Conservation (phyloP, 169 alveolate species). For the Perkinsus olseni region DNA sequence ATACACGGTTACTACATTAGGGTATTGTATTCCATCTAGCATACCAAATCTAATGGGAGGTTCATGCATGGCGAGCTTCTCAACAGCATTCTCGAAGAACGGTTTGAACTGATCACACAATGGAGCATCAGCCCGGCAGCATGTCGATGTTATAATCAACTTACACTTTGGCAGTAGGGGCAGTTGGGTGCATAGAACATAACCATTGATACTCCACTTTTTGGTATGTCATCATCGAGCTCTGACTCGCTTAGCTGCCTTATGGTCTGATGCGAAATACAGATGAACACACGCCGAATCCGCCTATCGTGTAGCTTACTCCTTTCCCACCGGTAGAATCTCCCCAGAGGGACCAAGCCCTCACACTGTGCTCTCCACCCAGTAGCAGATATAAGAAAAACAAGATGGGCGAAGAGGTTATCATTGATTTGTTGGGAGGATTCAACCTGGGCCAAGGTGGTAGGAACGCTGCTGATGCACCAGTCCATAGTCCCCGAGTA, state of each 20-base stretch:
- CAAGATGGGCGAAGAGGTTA: background rate
- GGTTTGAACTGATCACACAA: background rate
- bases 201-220: background rate
- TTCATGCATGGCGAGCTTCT: background rate
- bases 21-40: background rate
- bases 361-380: too few species aligned
- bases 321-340: background rate
- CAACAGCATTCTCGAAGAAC: background rate
- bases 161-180: background rate
- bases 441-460: too few species aligned
- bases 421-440: too few species aligned
- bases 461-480: too few species aligned
- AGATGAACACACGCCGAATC: background rate
- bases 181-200: background rate
- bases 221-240: background rate
- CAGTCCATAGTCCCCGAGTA: too few species aligned
- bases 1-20: background rate
- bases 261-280: background rate
- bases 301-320: background rate
- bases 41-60: background rate
- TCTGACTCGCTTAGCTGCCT: background rate
- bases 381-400: background rate
- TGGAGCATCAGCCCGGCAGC: background rate
- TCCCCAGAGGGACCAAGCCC: background rate
- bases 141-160: background rate